A percentile compares a stretch with the other conserved stretches of the same genome.
These are phyloP conservation scores for Lachancea waltii DNA, from an alignment of 805 yeast genomes.

Conservation along the genomic window DNA sequence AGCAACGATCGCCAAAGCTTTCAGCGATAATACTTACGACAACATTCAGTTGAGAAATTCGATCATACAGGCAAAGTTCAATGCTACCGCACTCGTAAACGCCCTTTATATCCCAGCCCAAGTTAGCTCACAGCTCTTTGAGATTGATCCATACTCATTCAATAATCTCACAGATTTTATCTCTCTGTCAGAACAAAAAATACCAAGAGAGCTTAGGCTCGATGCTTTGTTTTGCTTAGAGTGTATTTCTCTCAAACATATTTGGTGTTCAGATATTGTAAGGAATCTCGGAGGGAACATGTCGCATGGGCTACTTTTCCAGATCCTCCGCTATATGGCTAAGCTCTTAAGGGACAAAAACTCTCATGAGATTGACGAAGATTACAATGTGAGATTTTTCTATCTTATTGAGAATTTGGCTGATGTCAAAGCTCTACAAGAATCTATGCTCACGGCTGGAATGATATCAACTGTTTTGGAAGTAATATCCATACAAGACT, in stretches of 20 bases:
- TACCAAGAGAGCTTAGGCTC: constrained; percentile 48
- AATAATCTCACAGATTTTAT: constrained; percentile 64
- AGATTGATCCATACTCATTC: constrained; percentile 64
- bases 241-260: constrained; percentile 57
- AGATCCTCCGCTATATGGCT: constrained; percentile 58
- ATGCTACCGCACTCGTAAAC: constrained; percentile 58
- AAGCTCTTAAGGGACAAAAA: constrained; percentile 42
- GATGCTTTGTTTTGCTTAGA: constrained; percentile 64
- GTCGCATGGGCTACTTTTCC: constrained; percentile 75
- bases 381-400: constrained; percentile 45
- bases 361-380: constrained; percentile 38
- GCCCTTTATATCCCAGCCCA: constrained; percentile 50
- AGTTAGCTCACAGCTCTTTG: constrained; percentile 60
- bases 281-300: constrained; percentile 80
- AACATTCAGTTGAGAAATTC: constrained; percentile 49
- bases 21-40: constrained; percentile 49
- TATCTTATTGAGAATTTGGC: constrained; percentile 56
- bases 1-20: constrained; percentile 66
- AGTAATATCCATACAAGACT: constrained; percentile 47
- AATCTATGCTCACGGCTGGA: constrained; percentile 68
- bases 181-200: constrained; percentile 51
- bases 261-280: constrained; percentile 71
- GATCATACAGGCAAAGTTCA: constrained; percentile 56
- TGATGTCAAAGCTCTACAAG: constrained; percentile 47
- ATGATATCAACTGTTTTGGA: constrained; percentile 58